These are phyloP conservation scores for Boletus tomentosulus DNA, from an alignment of 768 basidiomycete species.

Conservation along the genomic window DNA sequence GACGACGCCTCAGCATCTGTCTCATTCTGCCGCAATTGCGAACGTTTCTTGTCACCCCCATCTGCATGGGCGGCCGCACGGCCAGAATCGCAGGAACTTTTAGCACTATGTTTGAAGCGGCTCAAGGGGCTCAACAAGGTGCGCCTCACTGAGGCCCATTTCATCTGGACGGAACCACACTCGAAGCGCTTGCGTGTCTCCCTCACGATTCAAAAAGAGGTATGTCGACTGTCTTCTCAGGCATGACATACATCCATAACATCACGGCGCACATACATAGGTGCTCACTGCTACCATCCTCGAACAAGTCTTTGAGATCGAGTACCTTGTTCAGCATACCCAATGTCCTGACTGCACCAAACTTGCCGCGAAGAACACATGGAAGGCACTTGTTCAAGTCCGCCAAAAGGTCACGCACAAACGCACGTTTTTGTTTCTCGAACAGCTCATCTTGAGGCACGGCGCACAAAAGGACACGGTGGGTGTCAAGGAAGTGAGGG, in stretches of 20 bases:
- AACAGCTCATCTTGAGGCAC: constrained; percentile 95
- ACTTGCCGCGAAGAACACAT: constrained; percentile 97
- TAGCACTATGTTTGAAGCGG: constrained; percentile 92
- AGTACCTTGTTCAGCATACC: constrained; percentile 90
- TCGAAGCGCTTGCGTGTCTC: constrained; percentile 90
- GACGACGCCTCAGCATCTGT: constrained; percentile 58
- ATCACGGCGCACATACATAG: constrained; percentile 36
- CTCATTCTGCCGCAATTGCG: constrained; percentile 93
- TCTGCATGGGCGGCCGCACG: constrained; percentile 78
- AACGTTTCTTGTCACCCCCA: constrained; percentile 92
- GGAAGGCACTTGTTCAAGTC: constrained; percentile 98
- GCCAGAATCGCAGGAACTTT: constrained; percentile 88
- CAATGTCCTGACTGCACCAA: constrained; percentile 94
- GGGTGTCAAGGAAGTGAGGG: constrained; percentile 85
- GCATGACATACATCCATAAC: background rate
- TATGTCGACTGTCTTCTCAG: constrained; percentile 30
- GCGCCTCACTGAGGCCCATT: constrained; percentile 94
- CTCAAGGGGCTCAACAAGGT: constrained; percentile 93
- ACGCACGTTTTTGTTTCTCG: constrained; percentile 94
- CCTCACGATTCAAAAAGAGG: constrained; percentile 98
- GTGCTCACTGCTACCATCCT: constrained; percentile 92
- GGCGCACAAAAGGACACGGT: constrained; percentile 96
- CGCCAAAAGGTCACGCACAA: constrained; percentile 98
- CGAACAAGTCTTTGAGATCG: constrained; percentile 96
- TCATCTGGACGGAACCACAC: constrained; percentile 99